Evolutionary conservation across 257 asterid species (phyloP), one percentile per base, ranked within the genome.

Genomic region (Solanum virginianum): DNA sequence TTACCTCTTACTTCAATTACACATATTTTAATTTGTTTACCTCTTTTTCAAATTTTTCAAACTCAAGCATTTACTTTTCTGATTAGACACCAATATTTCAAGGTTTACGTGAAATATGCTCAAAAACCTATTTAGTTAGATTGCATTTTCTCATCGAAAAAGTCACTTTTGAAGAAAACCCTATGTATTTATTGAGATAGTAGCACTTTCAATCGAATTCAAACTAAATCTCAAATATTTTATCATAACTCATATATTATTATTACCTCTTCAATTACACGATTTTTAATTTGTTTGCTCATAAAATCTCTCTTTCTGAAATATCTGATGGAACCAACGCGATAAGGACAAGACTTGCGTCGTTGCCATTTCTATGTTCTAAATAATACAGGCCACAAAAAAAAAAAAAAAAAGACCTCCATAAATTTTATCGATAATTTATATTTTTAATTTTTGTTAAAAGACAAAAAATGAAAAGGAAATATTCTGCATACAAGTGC

Each of bases 401-500:
- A 0, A 51, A 1, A 10, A 0, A 63, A 22, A n/a, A 10, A 62
- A 1, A 1, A 63, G 3, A 32, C 0, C 36, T 32, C 70, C 24
- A 63, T 12, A 24, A 24, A 63, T 6, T 24, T 62, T 62, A 12
- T 22, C 8, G 36, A 62, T 22, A 62, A 2, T 62, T 62, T n/a
- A 60, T 62, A 22, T 14, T 4, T 16, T 8, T 4, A 1, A 15
- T 20, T 8, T 5, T 16, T 5, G 4, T 20, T 56, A 17, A 54
- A 3, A n/a, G 32, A 20, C 18, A 57, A 20, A 43, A 11, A 62
- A 12, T 7, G 13, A 39, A 81, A 20, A 18, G 16, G 16, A 36
- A 36, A 41, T 55, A 47, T 77, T 16, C 20, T 83, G 80, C 90
- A 56, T 88, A 68, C 90, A 79, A 88, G 88, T 88, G 88, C 88